Conservation (phyloP, 805 yeast species). For the Grigorovia humatica region DNA sequence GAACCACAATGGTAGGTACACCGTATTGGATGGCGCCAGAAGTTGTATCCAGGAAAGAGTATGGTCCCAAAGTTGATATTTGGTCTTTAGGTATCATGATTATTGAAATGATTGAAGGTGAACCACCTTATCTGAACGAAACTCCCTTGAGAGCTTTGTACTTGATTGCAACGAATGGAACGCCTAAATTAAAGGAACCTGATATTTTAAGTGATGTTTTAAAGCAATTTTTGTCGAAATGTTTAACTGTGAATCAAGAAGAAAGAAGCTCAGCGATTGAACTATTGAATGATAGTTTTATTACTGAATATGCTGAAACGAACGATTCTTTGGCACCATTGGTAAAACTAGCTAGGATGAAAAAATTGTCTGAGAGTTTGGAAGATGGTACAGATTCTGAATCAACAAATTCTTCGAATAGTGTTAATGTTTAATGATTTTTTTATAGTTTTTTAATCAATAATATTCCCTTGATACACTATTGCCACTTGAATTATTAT, state of each 20-base stretch:
- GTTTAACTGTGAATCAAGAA: slow-evolving; percentile 75
- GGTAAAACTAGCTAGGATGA: slow-evolving; percentile 30
- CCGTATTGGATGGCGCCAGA: slow-evolving; percentile 99
- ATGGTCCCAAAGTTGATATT: slow-evolving; percentile 92
- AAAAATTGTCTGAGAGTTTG: slow-evolving; percentile 6
- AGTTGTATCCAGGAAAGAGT: slow-evolving; percentile 87
- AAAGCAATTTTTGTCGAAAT: slow-evolving; percentile 61
- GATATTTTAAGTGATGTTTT: slow-evolving; percentile 60
- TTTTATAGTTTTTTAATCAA: background rate
- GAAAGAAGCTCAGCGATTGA: slow-evolving; percentile 71
- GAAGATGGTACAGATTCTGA: slow-evolving; percentile 2
- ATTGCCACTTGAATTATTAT: background rate
- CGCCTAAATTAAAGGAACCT: slow-evolving; percentile 86
- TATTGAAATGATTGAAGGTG: slow-evolving; percentile 98
- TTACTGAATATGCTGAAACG: slow-evolving; percentile 45
- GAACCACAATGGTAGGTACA: slow-evolving; percentile 98
- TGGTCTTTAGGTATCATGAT: slow-evolving; percentile 98
- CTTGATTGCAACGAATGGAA: slow-evolving; percentile 92
- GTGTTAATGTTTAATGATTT: background rate
- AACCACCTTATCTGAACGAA: slow-evolving; percentile 95
- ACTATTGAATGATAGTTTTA: slow-evolving; percentile 56
- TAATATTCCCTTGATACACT: background rate
- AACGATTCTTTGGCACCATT: slow-evolving; percentile 58
- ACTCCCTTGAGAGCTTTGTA: slow-evolving; percentile 90
- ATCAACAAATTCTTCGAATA: background rate